Evolutionary conservation across 228 moss, liverwort and hornwort genomes (phyloP).

Genomic region (Sphagnum fallax): DNA sequence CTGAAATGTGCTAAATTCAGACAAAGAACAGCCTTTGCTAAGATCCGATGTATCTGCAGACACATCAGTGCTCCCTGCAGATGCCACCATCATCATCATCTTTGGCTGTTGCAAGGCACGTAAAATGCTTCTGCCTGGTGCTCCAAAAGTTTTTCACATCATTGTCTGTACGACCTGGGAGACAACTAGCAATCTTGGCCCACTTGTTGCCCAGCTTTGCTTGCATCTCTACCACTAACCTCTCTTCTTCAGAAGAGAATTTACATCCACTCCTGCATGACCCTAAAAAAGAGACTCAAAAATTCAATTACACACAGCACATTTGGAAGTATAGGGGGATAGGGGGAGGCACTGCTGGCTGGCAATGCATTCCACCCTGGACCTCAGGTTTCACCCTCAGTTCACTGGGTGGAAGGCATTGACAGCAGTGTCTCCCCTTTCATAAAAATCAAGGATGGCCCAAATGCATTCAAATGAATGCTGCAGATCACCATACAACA

Average conservation of each 20-base stretch:
- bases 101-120: conserved; percentile 91
- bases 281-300: background rate
- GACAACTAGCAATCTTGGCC: conserved; percentile 95
- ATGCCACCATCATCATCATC: conserved; percentile 18
- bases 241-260: conserved; percentile 93
- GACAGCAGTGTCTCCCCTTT: too few relatives aligned
- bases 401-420: too few relatives aligned
- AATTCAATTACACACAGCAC: background rate
- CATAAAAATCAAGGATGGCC: too few relatives aligned
- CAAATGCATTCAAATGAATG: too few relatives aligned
- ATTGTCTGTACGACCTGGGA: conserved; percentile 93
- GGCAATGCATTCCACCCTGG: too few relatives aligned
- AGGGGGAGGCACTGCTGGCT: too few relatives aligned
- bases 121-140: conserved; percentile 81
- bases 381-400: too few relatives aligned
- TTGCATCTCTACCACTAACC: conserved; percentile 98
- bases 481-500: too few relatives aligned
- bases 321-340: too few relatives aligned
- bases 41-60: conserved; percentile 91
- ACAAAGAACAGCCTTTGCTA: conserved; percentile 67
- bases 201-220: conserved; percentile 97
- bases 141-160: conserved; percentile 99
- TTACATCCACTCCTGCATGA: conserved; percentile 92
- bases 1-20: conserved; percentile 73
- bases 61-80: conserved; percentile 84